Evolutionary conservation across 2,329 filamentous ascomycete species (phyloP).

Genomic region (Colletotrichum euphorbiae): DNA sequence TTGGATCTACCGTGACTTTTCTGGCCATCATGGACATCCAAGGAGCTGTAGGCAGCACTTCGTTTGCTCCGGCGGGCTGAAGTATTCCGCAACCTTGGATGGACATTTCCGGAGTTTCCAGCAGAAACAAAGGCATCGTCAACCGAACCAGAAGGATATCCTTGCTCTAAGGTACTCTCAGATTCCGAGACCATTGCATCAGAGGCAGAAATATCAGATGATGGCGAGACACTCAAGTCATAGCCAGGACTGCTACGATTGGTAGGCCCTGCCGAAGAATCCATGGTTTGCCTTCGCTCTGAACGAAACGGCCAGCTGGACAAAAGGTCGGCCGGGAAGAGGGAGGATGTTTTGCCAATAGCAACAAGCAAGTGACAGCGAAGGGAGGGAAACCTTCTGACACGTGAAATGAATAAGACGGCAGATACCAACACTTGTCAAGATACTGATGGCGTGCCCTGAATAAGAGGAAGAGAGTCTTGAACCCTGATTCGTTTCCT

Average conservation of each 20-base stretch:
- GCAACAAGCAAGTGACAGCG: background rate
- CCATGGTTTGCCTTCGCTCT: background rate
- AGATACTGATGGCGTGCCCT: background rate
- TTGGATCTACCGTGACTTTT: constrained; percentile 10
- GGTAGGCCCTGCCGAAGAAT: background rate
- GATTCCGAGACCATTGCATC: background rate
- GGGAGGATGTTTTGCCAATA: constrained; percentile 14
- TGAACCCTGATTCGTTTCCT: too few relatives aligned
- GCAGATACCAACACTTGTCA: constrained; percentile 31
- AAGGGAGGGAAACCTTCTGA: background rate
- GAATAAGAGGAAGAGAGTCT: background rate
- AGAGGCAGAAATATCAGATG: background rate
- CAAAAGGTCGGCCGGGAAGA: background rate
- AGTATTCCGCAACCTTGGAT: background rate
- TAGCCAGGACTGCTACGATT: constrained; percentile 1
- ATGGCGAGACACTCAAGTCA: background rate
- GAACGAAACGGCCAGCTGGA: background rate
- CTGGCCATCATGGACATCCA: background rate
- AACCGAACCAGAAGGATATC: background rate
- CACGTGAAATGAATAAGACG: background rate
- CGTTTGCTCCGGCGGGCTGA: constrained; percentile 11
- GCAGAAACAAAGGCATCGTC: background rate
- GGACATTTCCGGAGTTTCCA: background rate
- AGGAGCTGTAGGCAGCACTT: constrained; percentile 8
- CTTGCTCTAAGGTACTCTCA: background rate